phyloP scores from a whole-genome alignment of 2,329 filamentous ascomycete genomes.

The Fusarium haematococcum region DNA sequence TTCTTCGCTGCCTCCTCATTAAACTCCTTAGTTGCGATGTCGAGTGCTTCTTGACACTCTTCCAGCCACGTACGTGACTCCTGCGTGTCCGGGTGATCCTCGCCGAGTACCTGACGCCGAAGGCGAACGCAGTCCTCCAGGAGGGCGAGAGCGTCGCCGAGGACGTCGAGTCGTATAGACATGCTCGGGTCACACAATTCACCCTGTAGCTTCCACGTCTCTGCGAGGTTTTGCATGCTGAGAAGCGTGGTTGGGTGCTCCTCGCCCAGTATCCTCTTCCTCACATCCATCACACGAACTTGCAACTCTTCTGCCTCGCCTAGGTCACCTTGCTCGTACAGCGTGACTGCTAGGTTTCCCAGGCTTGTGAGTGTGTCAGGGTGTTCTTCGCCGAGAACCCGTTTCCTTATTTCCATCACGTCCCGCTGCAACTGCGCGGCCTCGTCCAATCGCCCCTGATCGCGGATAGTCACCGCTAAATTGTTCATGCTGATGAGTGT shows the following conservation, averaged over 20 bases:
- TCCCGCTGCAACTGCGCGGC: conserved; percentile 1
- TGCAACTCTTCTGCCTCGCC: conserved; percentile 26
- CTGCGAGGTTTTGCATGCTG: conserved; percentile 8
- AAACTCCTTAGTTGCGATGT: too few relatives aligned
- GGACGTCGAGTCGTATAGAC: neutral
- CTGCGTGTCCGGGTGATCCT: neutral
- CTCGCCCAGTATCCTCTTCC: neutral
- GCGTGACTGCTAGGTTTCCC: too few relatives aligned
- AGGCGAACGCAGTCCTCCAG: neutral
- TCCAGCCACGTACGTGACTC: neutral
- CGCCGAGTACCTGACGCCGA: neutral
- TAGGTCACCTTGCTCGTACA: too few relatives aligned
- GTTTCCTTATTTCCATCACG: neutral
- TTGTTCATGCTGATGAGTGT: neutral
- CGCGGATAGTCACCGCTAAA: neutral
- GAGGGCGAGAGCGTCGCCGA: neutral
- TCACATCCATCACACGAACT: neutral
- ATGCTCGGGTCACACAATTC: neutral
- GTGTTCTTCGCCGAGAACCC: neutral
- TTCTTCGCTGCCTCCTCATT: neutral
- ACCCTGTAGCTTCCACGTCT: neutral
- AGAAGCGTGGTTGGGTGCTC: conserved; percentile 16
- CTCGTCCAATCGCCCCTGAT: neutral
- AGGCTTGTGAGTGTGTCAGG: too few relatives aligned
- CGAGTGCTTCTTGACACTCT: too few relatives aligned